These are phyloP conservation scores for Wallacemonas rigidus DNA, from an alignment of 208 protist genomes.

Conservation along the genomic window DNA sequence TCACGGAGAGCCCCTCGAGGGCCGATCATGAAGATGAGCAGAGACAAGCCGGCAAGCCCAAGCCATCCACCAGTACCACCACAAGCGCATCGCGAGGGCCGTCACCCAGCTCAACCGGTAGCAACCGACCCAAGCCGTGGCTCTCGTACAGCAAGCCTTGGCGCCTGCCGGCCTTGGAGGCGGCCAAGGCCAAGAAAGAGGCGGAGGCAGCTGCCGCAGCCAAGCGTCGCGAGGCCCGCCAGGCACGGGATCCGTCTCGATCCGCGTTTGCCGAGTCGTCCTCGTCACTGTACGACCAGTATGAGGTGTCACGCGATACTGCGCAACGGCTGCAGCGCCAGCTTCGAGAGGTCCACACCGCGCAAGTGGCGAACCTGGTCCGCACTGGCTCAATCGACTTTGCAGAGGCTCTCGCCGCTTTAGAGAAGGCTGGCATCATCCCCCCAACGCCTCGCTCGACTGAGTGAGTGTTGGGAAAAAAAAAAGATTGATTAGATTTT, in stretches of 20 bases:
- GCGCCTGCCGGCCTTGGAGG: slow-evolving; percentile 37
- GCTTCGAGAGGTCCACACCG: slow-evolving; percentile 23
- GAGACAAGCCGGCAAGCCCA: neutral
- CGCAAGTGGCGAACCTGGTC: neutral
- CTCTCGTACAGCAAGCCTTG: slow-evolving; percentile 70
- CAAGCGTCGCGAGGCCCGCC: slow-evolving; percentile 20
- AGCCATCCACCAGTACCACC: neutral
- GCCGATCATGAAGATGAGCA: neutral
- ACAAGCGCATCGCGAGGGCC: neutral
- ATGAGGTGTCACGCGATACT: slow-evolving; percentile 17
- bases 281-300: slow-evolving; percentile 28
- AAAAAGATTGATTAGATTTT: neutral
- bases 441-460: slow-evolving; percentile 8
- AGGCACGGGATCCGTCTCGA: slow-evolving; percentile 25
- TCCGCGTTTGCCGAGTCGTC: slow-evolving; percentile 29
- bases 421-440: slow-evolving; percentile 11
- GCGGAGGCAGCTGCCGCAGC: slow-evolving; percentile 26
- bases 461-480: neutral
- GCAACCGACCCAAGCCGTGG: slow-evolving; percentile 44
- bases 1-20: slow-evolving; percentile 2
- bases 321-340: slow-evolving; percentile 21
- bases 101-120: neutral
- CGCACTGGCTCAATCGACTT: slow-evolving; percentile 19
- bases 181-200: slow-evolving; percentile 40
- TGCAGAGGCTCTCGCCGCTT: neutral